Percentiles rank a stretch among this genome's conserved stretches.
These are phyloP conservation scores for Rhizophagus prolifer DNA, from an alignment of 192 early-diverging fungal species.

Conservation along the genomic window DNA sequence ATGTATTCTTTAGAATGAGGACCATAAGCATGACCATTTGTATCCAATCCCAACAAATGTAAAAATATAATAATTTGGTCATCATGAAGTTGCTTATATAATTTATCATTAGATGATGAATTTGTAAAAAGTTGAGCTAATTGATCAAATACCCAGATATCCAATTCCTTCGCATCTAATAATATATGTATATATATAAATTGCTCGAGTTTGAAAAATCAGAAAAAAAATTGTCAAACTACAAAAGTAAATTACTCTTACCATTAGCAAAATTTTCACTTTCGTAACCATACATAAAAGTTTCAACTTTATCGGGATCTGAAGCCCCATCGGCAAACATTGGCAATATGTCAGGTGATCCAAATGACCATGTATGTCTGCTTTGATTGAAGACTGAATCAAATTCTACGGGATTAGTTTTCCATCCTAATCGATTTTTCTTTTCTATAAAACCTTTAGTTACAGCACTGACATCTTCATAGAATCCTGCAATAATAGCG, in stretches of 20 bases:
- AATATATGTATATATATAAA: not conserved
- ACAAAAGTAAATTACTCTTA: constrained; percentile 21
- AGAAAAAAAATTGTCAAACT: not conserved
- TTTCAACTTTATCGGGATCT: constrained; percentile 75
- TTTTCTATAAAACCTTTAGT: constrained; percentile 69
- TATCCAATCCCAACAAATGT: constrained; percentile 94
- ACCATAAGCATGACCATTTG: constrained; percentile 86
- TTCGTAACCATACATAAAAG: constrained; percentile 86
- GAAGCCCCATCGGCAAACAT: constrained; percentile 95
- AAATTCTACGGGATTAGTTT: constrained; percentile 95
- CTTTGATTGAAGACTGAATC: constrained; percentile 95
- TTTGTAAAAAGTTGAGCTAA: constrained; percentile 70
- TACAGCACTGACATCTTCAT: constrained; percentile 97
- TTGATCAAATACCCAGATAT: constrained; percentile 91
- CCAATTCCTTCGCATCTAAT: constrained; percentile 80
- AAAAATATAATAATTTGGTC: constrained; percentile 89
- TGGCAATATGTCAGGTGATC: constrained; percentile 94
- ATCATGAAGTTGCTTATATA: constrained; percentile 61
- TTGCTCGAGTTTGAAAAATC: not conserved
- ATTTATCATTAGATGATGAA: constrained; percentile 42
- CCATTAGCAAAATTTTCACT: constrained; percentile 85
- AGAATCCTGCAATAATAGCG: constrained; percentile 97
- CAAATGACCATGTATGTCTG: constrained; percentile 95
- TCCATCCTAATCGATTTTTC: constrained; percentile 70
- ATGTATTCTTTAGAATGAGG: constrained; percentile 87